Base-by-base conservation (phyloP, 495 filamentous ascomycete genomes). In the Hypoxylon lienhwacheense region DNA sequence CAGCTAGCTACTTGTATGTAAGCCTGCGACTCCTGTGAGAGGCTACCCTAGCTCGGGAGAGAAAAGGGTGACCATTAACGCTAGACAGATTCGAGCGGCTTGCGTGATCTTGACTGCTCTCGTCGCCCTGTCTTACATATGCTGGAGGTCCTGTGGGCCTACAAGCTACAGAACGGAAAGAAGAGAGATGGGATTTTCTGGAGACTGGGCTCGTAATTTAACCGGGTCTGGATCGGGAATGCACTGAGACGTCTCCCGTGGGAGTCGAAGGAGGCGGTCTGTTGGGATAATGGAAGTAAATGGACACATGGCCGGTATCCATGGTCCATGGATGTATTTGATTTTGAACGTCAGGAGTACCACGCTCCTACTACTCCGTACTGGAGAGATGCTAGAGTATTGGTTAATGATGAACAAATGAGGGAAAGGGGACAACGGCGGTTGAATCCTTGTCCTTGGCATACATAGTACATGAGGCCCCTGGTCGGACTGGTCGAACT, bases 131-230 rank as follows among this genome's bases (percentile, higher is more conserved):
- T 47, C 35, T 61, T 16, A 17, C 16, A 39, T 49, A 39, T 25
- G 12, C 39, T 31, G 19, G 49, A 44, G 39, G 31, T 52, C 50
- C 24, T 45, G 50, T 36, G 37, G 39, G 44, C 39, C 36, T 32
- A 19, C 33, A 41, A n/a, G n/a, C n/a, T 11, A n/a, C 10, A 31
- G 10, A n/a, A 28, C 10, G 25, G 25, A 31, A 31, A 17, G 35
- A 28, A 20, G 35, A 41, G 46, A 51, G 51, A 51, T 29, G 52
- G 28, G 20, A 22, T 33, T 20, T n/a, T n/a, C n/a, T n/a, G n/a
- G n/a, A n/a, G n/a, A n/a, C 46, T 55, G 47, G 58, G 55, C 45
- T 45, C 48, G 55, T 40, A 43, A 61, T 61, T 61, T 55, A 61
- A 35, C 58, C 58, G 58, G 47, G 10, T 46, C 47, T 55, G 58